Evolutionary conservation across 768 basidiomycete genomes (phyloP), one percentile per base, ranked within the genome.

Genomic region (Amanita pseudoporphyria): DNA sequence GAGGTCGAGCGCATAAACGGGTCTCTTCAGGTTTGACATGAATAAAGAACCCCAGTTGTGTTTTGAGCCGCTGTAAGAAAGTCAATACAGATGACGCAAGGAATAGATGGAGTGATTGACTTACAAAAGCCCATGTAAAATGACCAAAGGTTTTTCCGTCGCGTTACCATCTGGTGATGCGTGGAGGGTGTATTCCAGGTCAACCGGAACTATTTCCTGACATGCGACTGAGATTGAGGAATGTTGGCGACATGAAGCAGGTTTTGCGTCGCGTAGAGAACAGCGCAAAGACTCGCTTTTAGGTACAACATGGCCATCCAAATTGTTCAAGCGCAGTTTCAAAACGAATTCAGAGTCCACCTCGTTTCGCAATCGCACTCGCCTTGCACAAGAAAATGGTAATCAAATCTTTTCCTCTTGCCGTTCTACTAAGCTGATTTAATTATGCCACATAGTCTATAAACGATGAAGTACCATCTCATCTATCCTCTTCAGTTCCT

Each of bases 21-120:
- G 81, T 51, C 81, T 71, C 2, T 72, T 63, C 1, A 89, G 69
- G 45, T 80, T 77, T 28, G 72, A 69, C n/a, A 76, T 69, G 53
- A 96, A 81, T 0, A 95, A 71, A 0, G 87, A 87, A 5, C 76
- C 69, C 89, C 90, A 96, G 61, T 95, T 95, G 52, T 91, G 78
- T 61, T 93, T 92, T 33, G 84, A 89, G 0, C 90, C 91, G 56
- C 88, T 92, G 56, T 26, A 30, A 9, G 6, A 18, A 33, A 5
- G 14, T 37, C 22, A 33, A 9, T 21, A 18, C 1, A 12, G 31
- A n/a, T 28, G n/a, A n/a, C n/a, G 16, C 19, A 28, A 16, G n/a
- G 33, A 16, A 5, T 12, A 33, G 19, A 13, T 16, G 13, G 16
- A 9, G 9, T n/a, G 19, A 22, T 13, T 9, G 9, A 38, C 51